These are phyloP conservation scores for Coffea canephora DNA, from an alignment of 257 asterid genomes.

Conservation along the genomic window DNA sequence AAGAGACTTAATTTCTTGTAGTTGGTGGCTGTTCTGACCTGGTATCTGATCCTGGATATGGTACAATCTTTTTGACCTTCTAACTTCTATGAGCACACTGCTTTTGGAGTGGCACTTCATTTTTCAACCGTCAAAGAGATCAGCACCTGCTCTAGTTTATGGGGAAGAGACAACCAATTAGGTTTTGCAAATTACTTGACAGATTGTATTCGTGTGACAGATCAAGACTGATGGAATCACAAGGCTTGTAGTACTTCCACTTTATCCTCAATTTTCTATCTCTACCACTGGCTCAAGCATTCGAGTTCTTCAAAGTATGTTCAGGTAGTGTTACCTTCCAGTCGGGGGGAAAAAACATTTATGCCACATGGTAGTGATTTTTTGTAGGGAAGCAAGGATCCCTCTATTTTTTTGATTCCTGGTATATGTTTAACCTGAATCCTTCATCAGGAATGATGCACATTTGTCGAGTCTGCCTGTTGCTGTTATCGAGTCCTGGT, in stretches of 20 bases:
- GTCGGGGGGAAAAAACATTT: neutral
- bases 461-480: conserved; percentile 70
- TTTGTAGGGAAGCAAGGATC: neutral
- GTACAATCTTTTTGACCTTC: neutral
- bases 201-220: conserved; percentile 33
- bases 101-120: neutral
- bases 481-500: conserved; percentile 90
- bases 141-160: neutral
- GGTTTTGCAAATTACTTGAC: neutral
- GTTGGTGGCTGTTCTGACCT: neutral
- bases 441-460: conserved; percentile 52
- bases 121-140: neutral
- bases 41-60: neutral
- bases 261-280: conserved; percentile 92
- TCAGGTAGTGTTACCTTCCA: conserved; percentile 38
- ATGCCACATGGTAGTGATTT: neutral
- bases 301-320: conserved; percentile 79
- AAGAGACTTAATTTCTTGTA: neutral
- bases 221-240: conserved; percentile 81
- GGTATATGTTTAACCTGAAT: conserved; percentile 19
- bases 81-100: neutral
- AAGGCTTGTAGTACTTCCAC: conserved; percentile 86
- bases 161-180: neutral
- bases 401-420: neutral
- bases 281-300: conserved; percentile 96